Evolutionary conservation across 2,329 filamentous ascomycete species (phyloP), one percentile per base, ranked within the genome.

Genomic region (Aspergillus ochraceus): DNA sequence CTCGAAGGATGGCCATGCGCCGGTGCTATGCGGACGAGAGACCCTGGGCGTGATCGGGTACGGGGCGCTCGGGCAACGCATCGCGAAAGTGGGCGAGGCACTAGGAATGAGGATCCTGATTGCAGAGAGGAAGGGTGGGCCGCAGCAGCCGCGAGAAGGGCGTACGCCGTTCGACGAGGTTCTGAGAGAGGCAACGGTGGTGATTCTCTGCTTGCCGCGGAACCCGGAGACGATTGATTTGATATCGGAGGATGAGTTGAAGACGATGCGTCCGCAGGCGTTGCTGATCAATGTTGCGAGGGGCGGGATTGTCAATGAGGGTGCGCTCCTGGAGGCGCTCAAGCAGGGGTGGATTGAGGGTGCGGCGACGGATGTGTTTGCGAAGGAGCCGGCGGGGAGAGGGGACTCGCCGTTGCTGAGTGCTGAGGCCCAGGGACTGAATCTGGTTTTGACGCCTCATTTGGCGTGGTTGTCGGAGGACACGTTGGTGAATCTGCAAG

Each of bases 391-490:
- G 14, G 74, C 72, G 4, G 78, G 74, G 0, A 75, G 73, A 39
- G 73, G 77, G n/a, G 76, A 77, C 32, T 77, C 73, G 8, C 75
- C 76, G 0, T 68, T 83, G 54, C 62, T 83, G 52, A 19, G 8
- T 22, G 39, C 24, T 17, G 78, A 81, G 22, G 71, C 72, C 3
- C 71, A 74, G 47, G 74, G 76, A 3, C 74, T 82, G 22, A 83
- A 83, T 61, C 68, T 85, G 60, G 77, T 82, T 0, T 59, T 84
- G 52, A 81, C 75, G 49, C 82, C 82, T 11, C 83, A 86, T 72
- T 64, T 84, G 29, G 83, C 83, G 1, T 85, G 83, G 83, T 83
- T 77, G 64, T 77, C 80, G 0, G 74, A 76, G 54, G 76, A 72
- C 60, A 83, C 80, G 8, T 71, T 83, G 62, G 70, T 75, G 47